A percentile compares a stretch with the other conserved stretches of the same genome.
phyloP scores from a whole-genome alignment of 495 filamentous ascomycete species.

The Annulohypoxylon bovei region DNA sequence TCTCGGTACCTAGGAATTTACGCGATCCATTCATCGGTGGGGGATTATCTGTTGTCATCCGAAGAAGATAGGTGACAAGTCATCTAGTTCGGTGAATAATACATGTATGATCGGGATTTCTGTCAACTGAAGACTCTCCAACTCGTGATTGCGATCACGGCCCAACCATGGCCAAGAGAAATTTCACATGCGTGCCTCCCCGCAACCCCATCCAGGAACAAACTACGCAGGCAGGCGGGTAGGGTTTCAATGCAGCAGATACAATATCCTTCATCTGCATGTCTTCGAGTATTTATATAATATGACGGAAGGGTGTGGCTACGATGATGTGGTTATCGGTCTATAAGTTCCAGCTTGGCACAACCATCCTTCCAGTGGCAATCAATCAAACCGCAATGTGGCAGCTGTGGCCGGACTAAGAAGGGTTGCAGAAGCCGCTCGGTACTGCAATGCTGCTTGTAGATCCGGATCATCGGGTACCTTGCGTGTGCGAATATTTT shows the following conservation, averaged over 20 bases:
- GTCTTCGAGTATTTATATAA: too few relatives aligned
- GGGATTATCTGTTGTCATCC: slow-evolving; percentile 7
- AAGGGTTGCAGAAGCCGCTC: slow-evolving; percentile 26
- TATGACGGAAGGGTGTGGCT: slow-evolving; percentile 12
- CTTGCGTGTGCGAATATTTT: slow-evolving; percentile 6
- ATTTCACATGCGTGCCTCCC: slow-evolving; percentile 16
- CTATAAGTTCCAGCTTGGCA: neutral
- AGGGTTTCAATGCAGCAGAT: slow-evolving; percentile 26
- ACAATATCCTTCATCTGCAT: neutral
- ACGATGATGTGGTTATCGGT: slow-evolving; percentile 15
- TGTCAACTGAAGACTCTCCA: neutral
- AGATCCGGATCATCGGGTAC: slow-evolving; percentile 36
- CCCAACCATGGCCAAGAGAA: neutral
- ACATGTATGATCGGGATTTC: slow-evolving; percentile 14
- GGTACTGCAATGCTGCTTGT: slow-evolving; percentile 24
- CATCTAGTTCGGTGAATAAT: slow-evolving; percentile 2
- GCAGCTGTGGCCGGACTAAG: neutral
- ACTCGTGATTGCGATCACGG: slow-evolving; percentile 1
- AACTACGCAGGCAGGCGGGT: neutral
- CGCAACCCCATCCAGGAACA: slow-evolving; percentile 15
- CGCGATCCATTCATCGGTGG: slow-evolving; percentile 6
- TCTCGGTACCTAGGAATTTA: slow-evolving; percentile 5
- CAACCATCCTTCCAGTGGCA: neutral
- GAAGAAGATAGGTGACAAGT: slow-evolving; percentile 12
- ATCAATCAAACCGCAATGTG: slow-evolving; percentile 16